Conservation (phyloP, 2,329 filamentous ascomycete genomes). For the Paraphaeosphaeria minitans region DNA sequence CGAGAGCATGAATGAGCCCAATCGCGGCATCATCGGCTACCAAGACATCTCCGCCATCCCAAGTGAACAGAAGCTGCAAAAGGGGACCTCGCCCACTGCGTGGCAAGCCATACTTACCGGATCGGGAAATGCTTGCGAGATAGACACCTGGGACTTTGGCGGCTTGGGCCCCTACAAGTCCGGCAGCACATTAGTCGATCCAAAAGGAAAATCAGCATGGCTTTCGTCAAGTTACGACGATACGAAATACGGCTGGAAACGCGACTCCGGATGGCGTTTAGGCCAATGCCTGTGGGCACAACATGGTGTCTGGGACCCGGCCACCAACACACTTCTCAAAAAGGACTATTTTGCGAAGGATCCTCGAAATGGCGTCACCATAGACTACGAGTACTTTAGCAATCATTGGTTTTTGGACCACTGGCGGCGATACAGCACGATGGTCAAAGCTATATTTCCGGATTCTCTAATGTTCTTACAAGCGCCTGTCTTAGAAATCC, state of each 20-base stretch:
- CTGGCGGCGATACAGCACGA: conserved; percentile 76
- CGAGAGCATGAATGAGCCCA: conserved; percentile 96
- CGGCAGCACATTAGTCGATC: conserved; percentile 81
- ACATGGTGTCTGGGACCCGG: conserved; percentile 91
- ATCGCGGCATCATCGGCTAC: conserved; percentile 83
- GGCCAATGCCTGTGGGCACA: conserved; percentile 98
- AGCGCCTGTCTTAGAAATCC: conserved; percentile 88
- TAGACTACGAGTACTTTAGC: conserved; percentile 86
- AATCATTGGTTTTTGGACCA: conserved; percentile 90
- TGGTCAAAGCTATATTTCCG: conserved; percentile 76
- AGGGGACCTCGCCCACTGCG: conserved; percentile 89
- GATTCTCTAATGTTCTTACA: conserved; percentile 89
- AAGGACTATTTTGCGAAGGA: conserved; percentile 89
- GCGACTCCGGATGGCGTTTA: conserved; percentile 85
- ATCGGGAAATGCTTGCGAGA: conserved; percentile 87
- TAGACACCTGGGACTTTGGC: conserved; percentile 92
- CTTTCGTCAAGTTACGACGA: conserved; percentile 83
- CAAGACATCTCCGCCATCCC: conserved; percentile 82
- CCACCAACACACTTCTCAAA: conserved; percentile 73
- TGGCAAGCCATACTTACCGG: conserved; percentile 93
- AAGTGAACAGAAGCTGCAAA: conserved; percentile 85
- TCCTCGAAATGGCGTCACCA: conserved; percentile 71
- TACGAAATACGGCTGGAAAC: conserved; percentile 84
- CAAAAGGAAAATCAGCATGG: conserved; percentile 85
- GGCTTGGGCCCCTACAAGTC: conserved; percentile 90